Evolutionary conservation across 2,329 filamentous ascomycete species (phyloP), one percentile per base, ranked within the genome.

Genomic region (Xylaria sp.): DNA sequence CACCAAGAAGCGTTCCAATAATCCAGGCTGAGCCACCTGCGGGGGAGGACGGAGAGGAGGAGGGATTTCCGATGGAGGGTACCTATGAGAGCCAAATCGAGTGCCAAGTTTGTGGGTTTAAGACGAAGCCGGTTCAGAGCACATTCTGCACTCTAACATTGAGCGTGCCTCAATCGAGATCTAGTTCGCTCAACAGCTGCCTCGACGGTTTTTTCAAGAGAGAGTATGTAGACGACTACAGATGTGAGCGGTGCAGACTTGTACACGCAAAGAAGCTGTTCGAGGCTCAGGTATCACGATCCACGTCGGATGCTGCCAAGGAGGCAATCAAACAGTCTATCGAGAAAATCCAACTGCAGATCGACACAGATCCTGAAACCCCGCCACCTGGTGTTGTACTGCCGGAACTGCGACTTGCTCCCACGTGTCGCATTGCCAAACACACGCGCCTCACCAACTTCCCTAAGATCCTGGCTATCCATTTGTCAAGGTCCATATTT

Each of bases 141-240:
- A 92, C 89, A 0, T 99, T 99, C 76, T 95, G 96, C 78, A 96
- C 94, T 22, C 81, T 99, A 70, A 98, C 95, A 1, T 83, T 99
- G 60, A 93, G 94, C 74, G 96, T 99, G 3, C 96, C 96, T 0
- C 92, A 96, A 77, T 87, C 90, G 68, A 89, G 86, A 57, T 91
- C 92, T 1, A 94, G 94, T 0, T 91, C 93, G 0, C 85, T 99
- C 17, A 94, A 91, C 75, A 85, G 89, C 9, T 99, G 96, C 79
- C 96, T 99, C 73, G 96, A 99, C 74, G 92, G 92, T 45, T 90
- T 97, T 79, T 90, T 99, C 72, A 97, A 97, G 80, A 93, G 93
- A 0, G 96, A 99, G 79, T 91, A 94, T 77, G 97, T 99, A 71
- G 95, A 98, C 69, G 96, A 97, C 77, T 99, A 96, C 83, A 94